phyloP scores from a whole-genome alignment of 2,329 filamentous ascomycete species.

The Alternaria ethzedia region DNA sequence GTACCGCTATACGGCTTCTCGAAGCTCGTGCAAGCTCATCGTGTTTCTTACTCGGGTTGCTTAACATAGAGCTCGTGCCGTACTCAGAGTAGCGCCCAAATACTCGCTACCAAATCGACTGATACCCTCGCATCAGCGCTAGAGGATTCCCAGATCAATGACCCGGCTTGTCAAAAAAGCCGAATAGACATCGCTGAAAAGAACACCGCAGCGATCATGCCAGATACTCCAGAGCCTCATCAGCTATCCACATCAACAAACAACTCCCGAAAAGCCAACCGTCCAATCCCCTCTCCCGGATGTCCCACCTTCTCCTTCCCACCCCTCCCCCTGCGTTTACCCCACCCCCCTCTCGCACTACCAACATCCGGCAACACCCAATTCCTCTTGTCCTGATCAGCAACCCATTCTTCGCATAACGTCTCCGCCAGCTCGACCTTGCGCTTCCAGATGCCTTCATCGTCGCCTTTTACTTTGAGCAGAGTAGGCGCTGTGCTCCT shows the following conservation, averaged over 20 bases:
- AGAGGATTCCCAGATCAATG: not conserved
- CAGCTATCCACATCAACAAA: constrained; percentile 1
- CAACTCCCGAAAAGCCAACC: not conserved
- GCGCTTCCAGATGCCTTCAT: constrained; percentile 13
- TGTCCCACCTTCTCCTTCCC: not conserved
- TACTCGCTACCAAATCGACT: not conserved
- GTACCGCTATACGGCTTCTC: not conserved
- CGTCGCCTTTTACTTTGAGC: constrained; percentile 23
- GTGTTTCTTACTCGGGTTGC: not conserved
- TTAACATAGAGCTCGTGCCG: not conserved
- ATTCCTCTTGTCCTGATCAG: constrained; percentile 27
- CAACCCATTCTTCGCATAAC: constrained; percentile 18
- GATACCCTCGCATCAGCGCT: not conserved
- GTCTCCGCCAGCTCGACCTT: constrained; percentile 20
- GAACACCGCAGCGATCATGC: not conserved
- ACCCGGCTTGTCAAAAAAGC: too few species aligned
- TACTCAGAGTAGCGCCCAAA: not conserved
- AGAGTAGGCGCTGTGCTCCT: constrained; percentile 21
- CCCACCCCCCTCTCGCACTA: constrained; percentile 7
- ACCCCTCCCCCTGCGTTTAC: not conserved
- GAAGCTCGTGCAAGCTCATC: not conserved
- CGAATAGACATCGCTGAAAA: not conserved
- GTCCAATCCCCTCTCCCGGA: constrained; percentile 18
- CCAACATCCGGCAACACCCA: constrained; percentile 32
- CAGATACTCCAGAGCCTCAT: not conserved